A percentile compares a stretch with the other conserved stretches of the same genome.
These are phyloP conservation scores for Ceratocystis variospora DNA, from an alignment of 2,329 filamentous ascomycete species.

Conservation along the genomic window DNA sequence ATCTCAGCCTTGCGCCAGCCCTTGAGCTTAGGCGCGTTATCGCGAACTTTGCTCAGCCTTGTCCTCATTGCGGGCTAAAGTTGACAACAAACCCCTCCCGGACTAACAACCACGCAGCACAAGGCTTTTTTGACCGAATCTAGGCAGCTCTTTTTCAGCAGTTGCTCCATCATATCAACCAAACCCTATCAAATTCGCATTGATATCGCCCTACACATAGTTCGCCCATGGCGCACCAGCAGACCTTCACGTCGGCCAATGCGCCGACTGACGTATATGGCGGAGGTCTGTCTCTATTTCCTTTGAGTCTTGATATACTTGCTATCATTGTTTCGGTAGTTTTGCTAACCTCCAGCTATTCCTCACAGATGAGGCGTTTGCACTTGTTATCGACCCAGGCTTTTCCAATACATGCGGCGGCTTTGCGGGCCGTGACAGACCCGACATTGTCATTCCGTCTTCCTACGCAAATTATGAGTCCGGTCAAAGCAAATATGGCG, in stretches of 20 bases:
- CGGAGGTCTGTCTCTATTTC: slow-evolving; percentile 35
- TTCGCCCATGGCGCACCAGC: slow-evolving; percentile 39
- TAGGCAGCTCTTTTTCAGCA: neutral
- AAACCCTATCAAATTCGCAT: neutral
- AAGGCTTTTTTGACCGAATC: neutral
- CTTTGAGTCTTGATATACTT: slow-evolving; percentile 2
- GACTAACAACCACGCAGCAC: neutral
- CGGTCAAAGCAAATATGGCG: slow-evolving; percentile 59
- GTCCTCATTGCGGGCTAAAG: neutral
- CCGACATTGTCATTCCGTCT: slow-evolving; percentile 83
- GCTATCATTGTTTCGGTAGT: neutral
- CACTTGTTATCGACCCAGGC: slow-evolving; percentile 89
- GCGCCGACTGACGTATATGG: slow-evolving; percentile 48
- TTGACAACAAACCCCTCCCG: neutral
- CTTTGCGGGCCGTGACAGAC: slow-evolving; percentile 94
- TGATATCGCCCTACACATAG: slow-evolving; percentile 1
- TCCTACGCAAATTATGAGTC: slow-evolving; percentile 58
- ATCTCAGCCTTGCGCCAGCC: no score
- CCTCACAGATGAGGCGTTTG: slow-evolving; percentile 77
- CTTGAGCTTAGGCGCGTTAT: neutral
- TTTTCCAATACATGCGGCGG: slow-evolving; percentile 84
- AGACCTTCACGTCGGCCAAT: slow-evolving; percentile 15
- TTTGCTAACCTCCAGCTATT: slow-evolving; percentile 7
- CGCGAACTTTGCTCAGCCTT: slow-evolving; percentile 5
- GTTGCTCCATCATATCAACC: neutral